phyloP scores from a whole-genome alignment of 2,329 filamentous ascomycete genomes.

The Curvularia lunata region DNA sequence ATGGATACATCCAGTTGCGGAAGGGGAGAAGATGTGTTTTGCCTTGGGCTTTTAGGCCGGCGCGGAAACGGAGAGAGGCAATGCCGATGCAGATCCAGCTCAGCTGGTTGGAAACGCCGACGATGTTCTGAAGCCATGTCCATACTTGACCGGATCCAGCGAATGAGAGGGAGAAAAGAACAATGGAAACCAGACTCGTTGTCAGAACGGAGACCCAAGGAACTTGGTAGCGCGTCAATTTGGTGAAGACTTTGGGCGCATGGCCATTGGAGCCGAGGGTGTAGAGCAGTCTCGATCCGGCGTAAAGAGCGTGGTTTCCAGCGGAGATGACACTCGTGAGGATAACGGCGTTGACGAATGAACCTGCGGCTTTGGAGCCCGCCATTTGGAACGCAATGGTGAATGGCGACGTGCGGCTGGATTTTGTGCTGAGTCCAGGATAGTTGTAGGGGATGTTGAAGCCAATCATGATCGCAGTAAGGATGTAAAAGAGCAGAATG shows the following conservation, averaged over 20 bases:
- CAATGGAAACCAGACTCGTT: slow-evolving; percentile 47
- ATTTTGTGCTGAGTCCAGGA: slow-evolving; percentile 44
- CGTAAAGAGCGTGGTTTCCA: slow-evolving; percentile 63
- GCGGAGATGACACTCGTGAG: slow-evolving; percentile 65
- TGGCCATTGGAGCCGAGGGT: slow-evolving; percentile 63
- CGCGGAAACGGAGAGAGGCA: slow-evolving; percentile 65
- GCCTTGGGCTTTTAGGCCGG: slow-evolving; percentile 54
- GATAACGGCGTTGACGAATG: slow-evolving; percentile 70
- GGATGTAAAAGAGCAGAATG: slow-evolving; percentile 52
- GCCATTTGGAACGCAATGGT: slow-evolving; percentile 70
- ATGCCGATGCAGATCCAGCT: slow-evolving; percentile 63
- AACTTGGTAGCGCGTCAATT: slow-evolving; percentile 52
- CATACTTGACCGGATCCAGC: slow-evolving; percentile 49
- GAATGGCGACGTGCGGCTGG: slow-evolving; percentile 62
- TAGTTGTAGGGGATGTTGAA: slow-evolving; percentile 51
- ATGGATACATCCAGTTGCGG: slow-evolving; percentile 65
- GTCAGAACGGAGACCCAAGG: slow-evolving; percentile 48
- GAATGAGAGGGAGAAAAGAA: slow-evolving; percentile 53
- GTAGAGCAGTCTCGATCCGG: slow-evolving; percentile 61
- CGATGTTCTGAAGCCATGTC: slow-evolving; percentile 74
- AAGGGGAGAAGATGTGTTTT: slow-evolving; percentile 55
- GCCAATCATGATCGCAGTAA: slow-evolving; percentile 52
- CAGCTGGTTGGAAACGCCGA: slow-evolving; percentile 62
- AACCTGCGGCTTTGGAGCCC: slow-evolving; percentile 65
- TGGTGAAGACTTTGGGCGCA: slow-evolving; percentile 73